A percentile compares a stretch with the other conserved stretches of the same genome.
phyloP scores from a whole-genome alignment of 176 grass and related monocot species.

The Coix lacrymajobi region DNA sequence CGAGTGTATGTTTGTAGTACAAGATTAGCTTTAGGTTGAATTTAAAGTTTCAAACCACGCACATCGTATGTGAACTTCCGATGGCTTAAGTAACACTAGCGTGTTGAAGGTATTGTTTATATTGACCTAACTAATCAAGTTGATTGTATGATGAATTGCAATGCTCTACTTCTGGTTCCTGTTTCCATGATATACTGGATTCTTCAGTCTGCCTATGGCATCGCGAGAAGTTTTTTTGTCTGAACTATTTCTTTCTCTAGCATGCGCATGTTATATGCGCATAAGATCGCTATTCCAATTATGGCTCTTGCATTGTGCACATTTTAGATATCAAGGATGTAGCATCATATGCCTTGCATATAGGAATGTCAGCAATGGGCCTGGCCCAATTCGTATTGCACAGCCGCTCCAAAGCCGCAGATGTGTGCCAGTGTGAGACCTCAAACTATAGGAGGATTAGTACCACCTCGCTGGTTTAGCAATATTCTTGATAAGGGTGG shows the following conservation, averaged over 20 bases:
- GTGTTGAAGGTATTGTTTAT: neutral
- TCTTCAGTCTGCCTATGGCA: no score
- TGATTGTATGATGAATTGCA: neutral
- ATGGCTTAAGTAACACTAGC: neutral
- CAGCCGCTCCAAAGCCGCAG: no score
- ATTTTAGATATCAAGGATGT: neutral
- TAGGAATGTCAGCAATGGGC: neutral
- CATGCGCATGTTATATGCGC: no score
- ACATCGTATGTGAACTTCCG: neutral
- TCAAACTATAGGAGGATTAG: no score
- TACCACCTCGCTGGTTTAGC: no score
- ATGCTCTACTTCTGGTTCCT: neutral
- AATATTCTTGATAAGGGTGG: no score
- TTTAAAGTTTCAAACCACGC: neutral
- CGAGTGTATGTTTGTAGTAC: neutral
- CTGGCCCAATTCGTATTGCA: neutral
- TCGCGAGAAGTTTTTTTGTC: no score
- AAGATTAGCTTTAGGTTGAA: neutral
- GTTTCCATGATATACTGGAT: no score
- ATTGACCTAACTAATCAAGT: neutral
- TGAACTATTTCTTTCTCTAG: no score
- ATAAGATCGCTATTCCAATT: neutral
- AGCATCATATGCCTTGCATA: neutral
- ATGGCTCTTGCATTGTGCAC: neutral
- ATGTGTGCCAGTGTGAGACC: no score